phyloP scores from a whole-genome alignment of 2,329 filamentous ascomycete species.

The Penicillium sp. region DNA sequence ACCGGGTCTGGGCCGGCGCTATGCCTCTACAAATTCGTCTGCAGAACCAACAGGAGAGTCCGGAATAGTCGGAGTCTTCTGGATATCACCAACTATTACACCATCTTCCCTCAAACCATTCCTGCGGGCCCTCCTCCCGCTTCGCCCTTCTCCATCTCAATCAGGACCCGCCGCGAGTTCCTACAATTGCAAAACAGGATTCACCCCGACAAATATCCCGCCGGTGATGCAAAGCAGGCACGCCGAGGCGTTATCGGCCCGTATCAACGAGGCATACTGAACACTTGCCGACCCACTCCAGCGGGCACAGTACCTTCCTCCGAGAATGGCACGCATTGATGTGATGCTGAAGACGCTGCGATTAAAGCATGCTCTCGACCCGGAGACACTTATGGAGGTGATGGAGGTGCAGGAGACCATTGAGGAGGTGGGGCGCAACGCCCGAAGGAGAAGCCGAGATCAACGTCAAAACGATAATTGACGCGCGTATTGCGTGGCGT shows the following conservation, averaged over 20 bases:
- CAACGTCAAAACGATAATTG: slow-evolving; percentile 66
- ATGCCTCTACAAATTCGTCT: slow-evolving; percentile 19
- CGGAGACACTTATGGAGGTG: slow-evolving; percentile 75
- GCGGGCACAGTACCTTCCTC: slow-evolving; percentile 86
- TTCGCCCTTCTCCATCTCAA: slow-evolving; percentile 70
- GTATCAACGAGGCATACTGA: slow-evolving; percentile 88
- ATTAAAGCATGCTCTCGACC: slow-evolving; percentile 66
- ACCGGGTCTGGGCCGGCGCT: slow-evolving; percentile 8
- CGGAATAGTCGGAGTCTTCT: slow-evolving; percentile 25
- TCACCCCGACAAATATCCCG: slow-evolving; percentile 51
- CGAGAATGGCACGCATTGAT: slow-evolving; percentile 63
- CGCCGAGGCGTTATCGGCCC: slow-evolving; percentile 74
- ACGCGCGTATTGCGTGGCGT: slow-evolving; percentile 61
- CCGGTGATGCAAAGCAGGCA: slow-evolving; percentile 50
- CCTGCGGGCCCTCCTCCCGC: slow-evolving; percentile 72
- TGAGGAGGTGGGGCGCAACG: slow-evolving; percentile 56
- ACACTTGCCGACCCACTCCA: slow-evolving; percentile 75
- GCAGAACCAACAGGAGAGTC: slow-evolving; percentile 4
- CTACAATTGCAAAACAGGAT: slow-evolving; percentile 68
- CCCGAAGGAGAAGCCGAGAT: slow-evolving; percentile 60
- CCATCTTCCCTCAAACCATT: slow-evolving; percentile 80
- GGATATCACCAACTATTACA: slow-evolving; percentile 67
- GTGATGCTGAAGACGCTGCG: slow-evolving; percentile 72
- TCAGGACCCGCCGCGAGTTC: slow-evolving; percentile 71
- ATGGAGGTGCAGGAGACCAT: slow-evolving; percentile 78